Conservation (phyloP, 2,329 filamentous ascomycete species). For the Phyllosticta citrichinensis region DNA sequence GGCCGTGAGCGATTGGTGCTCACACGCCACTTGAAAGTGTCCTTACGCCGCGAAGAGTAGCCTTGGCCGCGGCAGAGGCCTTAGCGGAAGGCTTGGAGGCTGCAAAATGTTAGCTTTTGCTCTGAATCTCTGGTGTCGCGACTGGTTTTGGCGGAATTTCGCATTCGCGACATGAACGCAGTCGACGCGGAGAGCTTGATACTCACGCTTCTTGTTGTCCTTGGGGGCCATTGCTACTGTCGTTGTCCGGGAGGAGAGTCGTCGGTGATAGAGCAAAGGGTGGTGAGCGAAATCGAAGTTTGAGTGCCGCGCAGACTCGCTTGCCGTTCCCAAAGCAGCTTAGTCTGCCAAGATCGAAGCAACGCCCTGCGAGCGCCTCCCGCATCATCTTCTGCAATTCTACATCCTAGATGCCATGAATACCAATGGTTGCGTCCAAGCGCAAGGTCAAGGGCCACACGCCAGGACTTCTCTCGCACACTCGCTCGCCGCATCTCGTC, state of each 20-base stretch:
- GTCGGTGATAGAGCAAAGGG: conserved; percentile 11
- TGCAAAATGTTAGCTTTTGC: conserved; percentile 23
- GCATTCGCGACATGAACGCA: not conserved
- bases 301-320: conserved; percentile 3
- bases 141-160: not conserved
- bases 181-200: not conserved
- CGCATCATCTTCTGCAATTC: not conserved
- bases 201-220: conserved; percentile 27
- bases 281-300: conserved; percentile 5
- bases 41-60: conserved; percentile 78
- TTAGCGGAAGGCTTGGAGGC: conserved; percentile 58
- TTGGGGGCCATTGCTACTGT: conserved; percentile 31
- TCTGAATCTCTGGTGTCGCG: conserved; percentile 5
- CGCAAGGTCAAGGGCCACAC: conserved; percentile 7
- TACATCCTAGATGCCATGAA: conserved; percentile 1
- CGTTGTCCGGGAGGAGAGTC: conserved; percentile 23
- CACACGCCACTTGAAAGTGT: conserved; percentile 34
- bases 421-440: conserved; percentile 7
- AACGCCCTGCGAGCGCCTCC: not conserved
- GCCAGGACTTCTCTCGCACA: conserved; percentile 23
- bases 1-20: conserved; percentile 44
- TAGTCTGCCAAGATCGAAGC: conserved; percentile 1
- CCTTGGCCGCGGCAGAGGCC: conserved; percentile 90
- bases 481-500: conserved; percentile 22
- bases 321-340: not conserved